A percentile compares a stretch with the other conserved stretches of the same genome.
These are phyloP conservation scores for Nectriaceae sp. DNA, from an alignment of 2,329 filamentous ascomycete species.

Conservation along the genomic window DNA sequence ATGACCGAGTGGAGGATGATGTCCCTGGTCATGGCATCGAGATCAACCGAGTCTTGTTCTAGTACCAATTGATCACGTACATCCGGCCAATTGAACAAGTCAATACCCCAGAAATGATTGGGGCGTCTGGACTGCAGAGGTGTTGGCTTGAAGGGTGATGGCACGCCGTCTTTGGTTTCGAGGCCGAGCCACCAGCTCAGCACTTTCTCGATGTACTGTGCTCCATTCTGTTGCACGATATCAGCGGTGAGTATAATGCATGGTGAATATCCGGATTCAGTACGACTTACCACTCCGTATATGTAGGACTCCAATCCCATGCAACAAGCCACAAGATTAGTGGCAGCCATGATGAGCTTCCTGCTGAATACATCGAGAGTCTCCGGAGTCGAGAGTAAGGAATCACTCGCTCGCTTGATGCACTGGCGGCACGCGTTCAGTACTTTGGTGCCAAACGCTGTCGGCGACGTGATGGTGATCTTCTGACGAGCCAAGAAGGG, in stretches of 20 bases:
- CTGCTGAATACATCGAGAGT: too few relatives aligned
- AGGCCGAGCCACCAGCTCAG: neutral
- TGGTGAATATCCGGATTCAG: too few relatives aligned
- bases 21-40: conserved; percentile 5
- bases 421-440: neutral
- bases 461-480: neutral
- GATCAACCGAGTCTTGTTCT: neutral
- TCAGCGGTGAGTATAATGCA: too few relatives aligned
- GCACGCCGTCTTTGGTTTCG: neutral
- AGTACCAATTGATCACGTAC: conserved; percentile 9
- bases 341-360: neutral
- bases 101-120: conserved; percentile 3
- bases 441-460: neutral
- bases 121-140: conserved; percentile 1
- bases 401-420: too few relatives aligned
- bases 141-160: conserved; percentile 6
- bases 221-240: neutral
- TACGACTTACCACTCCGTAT: neutral
- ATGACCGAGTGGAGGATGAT: conserved; percentile 6
- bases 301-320: neutral
- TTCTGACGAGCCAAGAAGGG: too few relatives aligned
- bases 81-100: conserved; percentile 9
- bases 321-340: neutral
- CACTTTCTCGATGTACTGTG: neutral
- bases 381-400: too few relatives aligned